A percentile compares a stretch with the other conserved stretches of the same genome.
These are phyloP conservation scores for Salix caprea DNA, from an alignment of 345 rosid genomes.

Conservation along the genomic window DNA sequence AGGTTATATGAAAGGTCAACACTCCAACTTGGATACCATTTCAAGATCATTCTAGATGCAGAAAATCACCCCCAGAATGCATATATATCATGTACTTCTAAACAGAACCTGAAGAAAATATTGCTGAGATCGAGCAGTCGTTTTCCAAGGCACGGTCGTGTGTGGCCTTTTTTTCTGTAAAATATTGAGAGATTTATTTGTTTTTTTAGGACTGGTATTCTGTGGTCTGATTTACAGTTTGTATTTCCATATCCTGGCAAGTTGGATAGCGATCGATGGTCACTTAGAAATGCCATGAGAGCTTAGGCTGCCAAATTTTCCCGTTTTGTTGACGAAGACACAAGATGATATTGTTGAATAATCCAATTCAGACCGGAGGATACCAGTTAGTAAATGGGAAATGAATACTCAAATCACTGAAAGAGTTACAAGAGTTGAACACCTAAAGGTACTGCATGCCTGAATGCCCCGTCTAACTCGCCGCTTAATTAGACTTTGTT, in stretches of 20 bases:
- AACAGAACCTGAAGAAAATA: background rate
- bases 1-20: background rate
- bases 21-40: background rate
- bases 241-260: background rate
- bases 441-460: background rate
- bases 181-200: background rate
- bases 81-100: background rate
- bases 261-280: background rate
- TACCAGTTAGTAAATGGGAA: background rate
- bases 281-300: conserved; percentile 3
- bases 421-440: background rate
- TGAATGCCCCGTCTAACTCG: background rate
- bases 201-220: background rate
- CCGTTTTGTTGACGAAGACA: background rate
- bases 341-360: background rate
- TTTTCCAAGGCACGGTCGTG: background rate
- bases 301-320: background rate
- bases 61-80: background rate
- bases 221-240: background rate
- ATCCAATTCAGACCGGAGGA: background rate
- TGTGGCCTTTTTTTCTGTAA: too few relatives aligned
- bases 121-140: background rate
- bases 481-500: background rate
- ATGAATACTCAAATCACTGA: background rate
- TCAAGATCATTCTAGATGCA: background rate